Conservation (phyloP, 805 yeast genomes). For the Wickerhamomyces alni region DNA sequence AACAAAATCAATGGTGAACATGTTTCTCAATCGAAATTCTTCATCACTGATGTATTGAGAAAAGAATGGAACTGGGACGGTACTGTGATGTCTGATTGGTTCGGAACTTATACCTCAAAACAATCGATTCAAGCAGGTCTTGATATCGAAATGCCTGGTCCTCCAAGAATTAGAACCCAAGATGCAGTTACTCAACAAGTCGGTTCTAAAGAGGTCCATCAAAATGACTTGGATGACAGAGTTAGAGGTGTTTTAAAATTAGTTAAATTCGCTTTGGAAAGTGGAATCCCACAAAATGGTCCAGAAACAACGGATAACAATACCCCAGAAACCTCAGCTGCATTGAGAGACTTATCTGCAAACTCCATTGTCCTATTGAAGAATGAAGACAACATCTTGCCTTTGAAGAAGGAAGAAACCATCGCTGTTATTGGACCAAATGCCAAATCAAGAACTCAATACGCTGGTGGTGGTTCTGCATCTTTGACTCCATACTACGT, state of each 20-base stretch:
- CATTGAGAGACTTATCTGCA: constrained; percentile 37
- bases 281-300: constrained; percentile 37
- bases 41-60: constrained; percentile 41
- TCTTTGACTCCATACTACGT: constrained; percentile 40
- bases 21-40: constrained; percentile 35
- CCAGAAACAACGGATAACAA: constrained; percentile 33
- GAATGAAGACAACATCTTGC: constrained; percentile 42
- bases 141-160: constrained; percentile 64
- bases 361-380: constrained; percentile 52
- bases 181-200: constrained; percentile 32
- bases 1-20: constrained; percentile 57
- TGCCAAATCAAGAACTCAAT: constrained; percentile 38
- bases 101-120: constrained; percentile 44
- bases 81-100: constrained; percentile 56
- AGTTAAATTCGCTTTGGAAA: constrained; percentile 35
- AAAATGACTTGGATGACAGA: constrained; percentile 39
- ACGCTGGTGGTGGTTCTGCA: constrained; percentile 61
- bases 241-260: constrained; percentile 42
- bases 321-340: constrained; percentile 34
- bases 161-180: constrained; percentile 37
- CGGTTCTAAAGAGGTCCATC: constrained; percentile 32
- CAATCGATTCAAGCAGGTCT: constrained; percentile 47
- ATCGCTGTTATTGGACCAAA: constrained; percentile 54
- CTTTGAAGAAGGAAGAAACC: constrained; percentile 37
- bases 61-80: constrained; percentile 55